A percentile compares a stretch with the other conserved stretches of the same genome.
These are phyloP conservation scores for Amesomyces nigricolor DNA, from an alignment of 2,329 filamentous ascomycete species.

Conservation along the genomic window DNA sequence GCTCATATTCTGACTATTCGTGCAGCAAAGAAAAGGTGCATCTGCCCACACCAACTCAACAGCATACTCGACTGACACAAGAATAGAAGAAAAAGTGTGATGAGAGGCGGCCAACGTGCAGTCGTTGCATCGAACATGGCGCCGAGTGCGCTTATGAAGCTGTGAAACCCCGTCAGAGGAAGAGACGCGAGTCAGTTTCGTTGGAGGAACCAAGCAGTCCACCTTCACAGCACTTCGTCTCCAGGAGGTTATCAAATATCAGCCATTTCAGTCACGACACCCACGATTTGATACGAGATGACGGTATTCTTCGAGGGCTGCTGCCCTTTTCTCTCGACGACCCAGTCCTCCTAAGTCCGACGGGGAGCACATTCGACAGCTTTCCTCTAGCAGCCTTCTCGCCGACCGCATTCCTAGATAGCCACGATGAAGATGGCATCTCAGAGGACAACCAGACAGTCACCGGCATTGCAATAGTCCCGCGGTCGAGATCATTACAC, in stretches of 20 bases:
- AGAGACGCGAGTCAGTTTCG: constrained; percentile 33
- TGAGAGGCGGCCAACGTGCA: constrained; percentile 46
- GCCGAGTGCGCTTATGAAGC: constrained; percentile 47
- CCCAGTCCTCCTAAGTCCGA: constrained; percentile 14
- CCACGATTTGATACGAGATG: not conserved
- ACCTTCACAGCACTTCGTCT: not conserved
- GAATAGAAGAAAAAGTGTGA: constrained; percentile 54
- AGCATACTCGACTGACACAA: not conserved
- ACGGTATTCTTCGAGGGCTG: not conserved
- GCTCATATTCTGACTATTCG: constrained; percentile 15
- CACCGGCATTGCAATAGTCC: constrained; percentile 9
- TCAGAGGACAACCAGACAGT: not conserved
- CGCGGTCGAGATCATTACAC: constrained; percentile 25
- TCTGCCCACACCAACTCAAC: not conserved
- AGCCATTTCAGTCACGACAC: constrained; percentile 18
- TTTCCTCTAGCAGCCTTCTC: constrained; percentile 13
- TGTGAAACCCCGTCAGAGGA: constrained; percentile 39
- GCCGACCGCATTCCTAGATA: constrained; percentile 6
- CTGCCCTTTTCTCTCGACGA: constrained; percentile 12
- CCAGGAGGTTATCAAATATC: constrained; percentile 21
- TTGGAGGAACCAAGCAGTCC: constrained; percentile 10
- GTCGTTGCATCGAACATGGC: constrained; percentile 45
- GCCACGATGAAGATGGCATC: not conserved
- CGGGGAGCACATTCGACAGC: constrained; percentile 14
- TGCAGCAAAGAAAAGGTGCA: constrained; percentile 51